phyloP scores from a whole-genome alignment of 1,284 basidiomycete genomes.

The Paramarasmius palmivorus region DNA sequence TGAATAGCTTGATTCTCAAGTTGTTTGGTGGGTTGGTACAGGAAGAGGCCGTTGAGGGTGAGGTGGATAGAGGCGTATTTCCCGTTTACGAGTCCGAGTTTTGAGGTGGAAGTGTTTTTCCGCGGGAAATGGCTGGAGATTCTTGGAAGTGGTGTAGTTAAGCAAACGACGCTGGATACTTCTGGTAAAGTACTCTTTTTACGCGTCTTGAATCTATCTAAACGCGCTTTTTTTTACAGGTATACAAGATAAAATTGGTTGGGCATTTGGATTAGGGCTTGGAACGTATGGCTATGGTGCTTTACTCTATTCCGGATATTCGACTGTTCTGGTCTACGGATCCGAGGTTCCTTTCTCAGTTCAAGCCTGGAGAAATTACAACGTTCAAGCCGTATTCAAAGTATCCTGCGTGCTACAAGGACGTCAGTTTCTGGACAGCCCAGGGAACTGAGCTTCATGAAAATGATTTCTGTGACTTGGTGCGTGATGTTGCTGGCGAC shows the following conservation, averaged over 20 bases:
- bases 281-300: slow-evolving; percentile 97
- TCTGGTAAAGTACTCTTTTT: slow-evolving; percentile 66
- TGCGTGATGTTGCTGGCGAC: slow-evolving; percentile 91
- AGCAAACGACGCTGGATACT: slow-evolving; percentile 85
- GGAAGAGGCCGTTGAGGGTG: slow-evolving; percentile 75
- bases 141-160: slow-evolving; percentile 91
- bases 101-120: slow-evolving; percentile 97
- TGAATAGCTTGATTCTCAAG: slow-evolving; percentile 86
- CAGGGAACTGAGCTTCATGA: slow-evolving; percentile 68
- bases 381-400: slow-evolving; percentile 88
- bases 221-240: slow-evolving; percentile 42
- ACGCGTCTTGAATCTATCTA: slow-evolving; percentile 7
- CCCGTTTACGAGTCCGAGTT: slow-evolving; percentile 97
- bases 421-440: slow-evolving; percentile 90
- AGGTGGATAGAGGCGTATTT: slow-evolving; percentile 99
- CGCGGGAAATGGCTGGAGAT: slow-evolving; percentile 98
- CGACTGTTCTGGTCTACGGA: slow-evolving; percentile 98
- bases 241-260: slow-evolving; percentile 84
- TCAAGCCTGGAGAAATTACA: slow-evolving; percentile 72
- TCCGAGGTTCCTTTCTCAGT: slow-evolving; percentile 86
- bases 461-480: slow-evolving; percentile 96
- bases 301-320: slow-evolving; percentile 97
- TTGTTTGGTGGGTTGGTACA: slow-evolving; percentile 72
- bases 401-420: slow-evolving; percentile 88
- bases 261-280: slow-evolving; percentile 99